Evolutionary conservation across 2,329 filamentous ascomycete species (phyloP).

Genomic region (Ilyonectria mors-panacis): DNA sequence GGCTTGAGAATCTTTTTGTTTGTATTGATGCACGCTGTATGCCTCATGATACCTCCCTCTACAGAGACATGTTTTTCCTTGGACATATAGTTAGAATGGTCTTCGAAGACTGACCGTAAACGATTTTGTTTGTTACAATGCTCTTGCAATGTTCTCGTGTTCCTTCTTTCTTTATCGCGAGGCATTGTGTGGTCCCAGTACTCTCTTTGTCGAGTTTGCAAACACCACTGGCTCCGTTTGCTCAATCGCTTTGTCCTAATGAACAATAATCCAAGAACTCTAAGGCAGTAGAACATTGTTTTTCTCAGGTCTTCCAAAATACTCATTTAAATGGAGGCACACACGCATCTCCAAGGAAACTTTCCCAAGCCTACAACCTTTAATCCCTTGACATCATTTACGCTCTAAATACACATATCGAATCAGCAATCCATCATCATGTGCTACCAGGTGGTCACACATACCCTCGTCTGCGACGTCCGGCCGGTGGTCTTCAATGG

Average conservation of each 20-base stretch:
- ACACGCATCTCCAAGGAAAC: background rate
- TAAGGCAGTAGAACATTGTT: background rate
- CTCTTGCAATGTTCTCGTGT: background rate
- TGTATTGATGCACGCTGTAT: background rate
- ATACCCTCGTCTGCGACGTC: conserved; percentile 49
- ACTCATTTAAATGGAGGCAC: background rate
- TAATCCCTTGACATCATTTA: background rate
- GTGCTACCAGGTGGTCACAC: conserved; percentile 46
- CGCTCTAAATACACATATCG: too few relatives aligned
- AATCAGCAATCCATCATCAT: conserved; percentile 27
- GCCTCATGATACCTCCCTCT: conserved; percentile 1
- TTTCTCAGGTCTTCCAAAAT: background rate
- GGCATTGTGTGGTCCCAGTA: background rate
- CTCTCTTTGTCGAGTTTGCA: background rate
- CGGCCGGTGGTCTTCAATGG: conserved; percentile 48
- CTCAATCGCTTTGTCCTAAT: background rate
- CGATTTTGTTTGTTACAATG: background rate
- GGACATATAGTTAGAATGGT: background rate
- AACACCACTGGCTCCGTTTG: background rate
- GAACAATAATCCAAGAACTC: background rate
- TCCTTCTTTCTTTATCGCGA: background rate
- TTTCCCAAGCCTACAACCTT: background rate
- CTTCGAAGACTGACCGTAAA: background rate
- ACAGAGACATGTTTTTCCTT: background rate
- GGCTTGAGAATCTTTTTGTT: background rate